A percentile compares a stretch with the other conserved stretches of the same genome.
Conservation (phyloP, 1,284 basidiomycete species). For the Paramarasmius palmivorus region DNA sequence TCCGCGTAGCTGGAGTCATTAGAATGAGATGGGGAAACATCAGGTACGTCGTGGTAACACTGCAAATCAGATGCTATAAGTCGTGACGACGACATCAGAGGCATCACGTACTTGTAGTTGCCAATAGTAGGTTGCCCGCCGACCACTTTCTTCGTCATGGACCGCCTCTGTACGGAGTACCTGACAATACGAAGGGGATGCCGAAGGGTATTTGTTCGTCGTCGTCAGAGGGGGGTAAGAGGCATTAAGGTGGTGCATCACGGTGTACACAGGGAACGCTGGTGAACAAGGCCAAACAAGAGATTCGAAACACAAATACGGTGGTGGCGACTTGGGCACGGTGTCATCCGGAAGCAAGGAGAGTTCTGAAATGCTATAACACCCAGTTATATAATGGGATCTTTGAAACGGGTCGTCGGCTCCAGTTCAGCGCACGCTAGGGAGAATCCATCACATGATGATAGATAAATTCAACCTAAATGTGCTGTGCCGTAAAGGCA, state of each 20-base stretch:
- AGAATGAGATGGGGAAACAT: not conserved
- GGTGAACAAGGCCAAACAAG: not conserved
- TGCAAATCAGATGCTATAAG: not conserved
- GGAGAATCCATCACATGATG: not conserved
- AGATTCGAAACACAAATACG: not conserved
- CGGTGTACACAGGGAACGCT: not conserved
- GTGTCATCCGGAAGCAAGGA: slow-evolving; percentile 1
- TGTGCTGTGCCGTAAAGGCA: not conserved
- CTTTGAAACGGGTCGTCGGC: not conserved
- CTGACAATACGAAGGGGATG: not conserved
- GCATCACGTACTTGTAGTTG: slow-evolving; percentile 11
- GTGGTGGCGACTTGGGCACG: no score
- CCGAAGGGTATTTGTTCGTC: not conserved
- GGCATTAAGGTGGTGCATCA: not conserved
- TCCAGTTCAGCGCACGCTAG: not conserved
- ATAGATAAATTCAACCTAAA: not conserved
- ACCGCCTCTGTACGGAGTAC: slow-evolving; percentile 2
- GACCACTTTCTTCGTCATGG: not conserved
- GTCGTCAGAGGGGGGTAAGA: not conserved
- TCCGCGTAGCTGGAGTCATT: slow-evolving; percentile 26
- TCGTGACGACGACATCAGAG: not conserved
- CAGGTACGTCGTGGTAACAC: slow-evolving; percentile 14
- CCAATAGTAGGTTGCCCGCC: slow-evolving; percentile 6
- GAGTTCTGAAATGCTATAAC: not conserved
- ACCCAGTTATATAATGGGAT: slow-evolving; percentile 1